Evolutionary conservation across 1,284 basidiomycete species (phyloP), one percentile per base, ranked within the genome.

Genomic region (Puccinia hordei): DNA sequence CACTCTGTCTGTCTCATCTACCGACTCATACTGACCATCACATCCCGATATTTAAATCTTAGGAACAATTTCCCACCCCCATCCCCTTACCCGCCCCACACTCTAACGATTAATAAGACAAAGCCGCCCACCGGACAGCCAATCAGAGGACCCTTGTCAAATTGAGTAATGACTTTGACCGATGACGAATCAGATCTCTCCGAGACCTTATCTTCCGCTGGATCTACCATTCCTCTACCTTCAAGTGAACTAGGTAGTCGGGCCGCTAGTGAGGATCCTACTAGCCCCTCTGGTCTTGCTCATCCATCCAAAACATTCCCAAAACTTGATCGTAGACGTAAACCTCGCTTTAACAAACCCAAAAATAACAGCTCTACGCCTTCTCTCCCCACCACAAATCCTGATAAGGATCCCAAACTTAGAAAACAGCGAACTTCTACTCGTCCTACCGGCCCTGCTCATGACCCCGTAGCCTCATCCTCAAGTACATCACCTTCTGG

Each of bases 181-280:
- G 78, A 79, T 61, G 75, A 79, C 61, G 78, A 80, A 66, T 80
- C 78, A 35, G 78, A 80, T 57, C 61, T 80, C 44, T 80, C 78
- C 24, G 78, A 80, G 55, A 72, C 78, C 24, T 44, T 80, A 66
- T 80, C 78, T 15, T 80, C 78, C 24, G 71, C 78, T 73, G 68
- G 78, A 27, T 80, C 78, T 38, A 80, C 78, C 57, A 49, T 80
- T 22, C 78, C 78, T 24, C 61, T 80, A n/a, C 78, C 78, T 27
- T 73, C 78, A 66, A 80, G 78, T 73, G 78, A 80, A 73, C 38
- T 80, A 65, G 78, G 59, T 22, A 80, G 78, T 66, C 38, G 71
- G 51, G 78, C 59, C 38, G 71, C 57, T 73, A 80, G 78, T 72
- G 49, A 59, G 51, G 53, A 80, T 66, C 69, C 71, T 49, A 55